Conservation (phyloP, 257 asterid species). For the Oldenlandia corymbosa region DNA sequence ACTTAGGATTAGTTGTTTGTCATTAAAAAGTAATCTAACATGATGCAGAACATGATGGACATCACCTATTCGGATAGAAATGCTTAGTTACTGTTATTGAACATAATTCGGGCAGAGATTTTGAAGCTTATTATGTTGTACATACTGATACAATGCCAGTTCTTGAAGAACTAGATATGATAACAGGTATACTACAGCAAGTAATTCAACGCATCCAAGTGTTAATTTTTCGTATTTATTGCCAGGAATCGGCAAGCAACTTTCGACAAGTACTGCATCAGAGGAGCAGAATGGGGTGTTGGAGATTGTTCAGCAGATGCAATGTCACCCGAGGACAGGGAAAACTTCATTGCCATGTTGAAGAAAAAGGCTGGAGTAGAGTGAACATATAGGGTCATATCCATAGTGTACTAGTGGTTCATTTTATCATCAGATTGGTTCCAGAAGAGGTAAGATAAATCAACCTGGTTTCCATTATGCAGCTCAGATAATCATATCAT, state of each 20-base stretch:
- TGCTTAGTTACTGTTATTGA: too few species aligned
- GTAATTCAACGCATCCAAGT: not conserved
- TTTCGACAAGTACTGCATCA: conserved; percentile 71
- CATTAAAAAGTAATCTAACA: too few species aligned
- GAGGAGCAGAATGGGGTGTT: conserved; percentile 99
- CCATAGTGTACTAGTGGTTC: not conserved
- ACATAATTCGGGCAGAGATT: too few species aligned
- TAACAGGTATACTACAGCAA: not conserved
- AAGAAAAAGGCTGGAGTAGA: conserved; percentile 78
- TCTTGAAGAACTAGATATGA: not conserved
- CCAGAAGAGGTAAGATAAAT: not conserved
- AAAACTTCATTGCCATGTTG: conserved; percentile 69
- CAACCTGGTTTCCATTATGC: not conserved
- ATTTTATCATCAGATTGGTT: not conserved
- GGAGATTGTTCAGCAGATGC: conserved; percentile 90
- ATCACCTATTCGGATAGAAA: too few species aligned
- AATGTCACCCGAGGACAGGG: conserved; percentile 81
- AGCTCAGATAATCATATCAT: too few species aligned
- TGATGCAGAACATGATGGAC: too few species aligned
- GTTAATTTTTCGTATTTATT: not conserved
- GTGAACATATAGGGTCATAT: conserved; percentile 18
- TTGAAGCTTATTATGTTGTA: not conserved
- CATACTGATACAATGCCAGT: too few species aligned
- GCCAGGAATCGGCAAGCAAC: conserved; percentile 58
- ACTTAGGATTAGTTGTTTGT: not conserved